Evolutionary conservation across 768 basidiomycete genomes (phyloP), one percentile per base, ranked within the genome.

Genomic region (Amylocystis lapponica): DNA sequence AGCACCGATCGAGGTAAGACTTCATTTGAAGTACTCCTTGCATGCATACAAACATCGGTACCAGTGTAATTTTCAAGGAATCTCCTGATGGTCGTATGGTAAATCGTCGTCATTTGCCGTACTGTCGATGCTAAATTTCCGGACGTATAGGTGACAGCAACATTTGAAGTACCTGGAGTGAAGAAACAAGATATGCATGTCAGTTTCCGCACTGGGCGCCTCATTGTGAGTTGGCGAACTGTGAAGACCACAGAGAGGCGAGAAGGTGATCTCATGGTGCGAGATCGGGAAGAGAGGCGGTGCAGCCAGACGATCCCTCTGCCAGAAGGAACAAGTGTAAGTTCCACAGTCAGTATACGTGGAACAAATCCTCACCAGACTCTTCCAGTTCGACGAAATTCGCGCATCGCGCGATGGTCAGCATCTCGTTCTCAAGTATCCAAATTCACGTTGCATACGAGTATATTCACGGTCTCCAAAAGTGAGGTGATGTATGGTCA

Each of bases 131-230:
- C 25, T 13, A 49, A 36, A 49, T 20, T 22, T 21, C 37, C 7
- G n/a, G 32, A 4, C 27, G 23, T 29, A 26, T 32, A 80, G 56
- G 74, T 83, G 36, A 79, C 79, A 19, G 82, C 81, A 19, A 83
- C 75, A 38, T 85, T 86, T 57, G 81, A 86, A 46, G 65, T 88
- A 53, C 72, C 72, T 3, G 81, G 83, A 22, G 75, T 87, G 32
- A 70, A 69, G 55, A 87, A 86, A 58, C 74, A 85, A 45, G 78
- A 87, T 47, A 75, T 86, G 43, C 84, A 87, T 50, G 79, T 88
- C 55, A 85, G 78, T 56, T 87, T 76, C 52, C 81, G 83, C 41
- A 70, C 72, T 41, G 64, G 74, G 50, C 66, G 75, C 34, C 65
- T 88, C 9, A 68, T 83, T 27, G 69, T 88, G 29, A 81, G 76